These are phyloP conservation scores for Globisporangium alternatum DNA, from an alignment of 352 stramenopile species.

Conservation along the genomic window DNA sequence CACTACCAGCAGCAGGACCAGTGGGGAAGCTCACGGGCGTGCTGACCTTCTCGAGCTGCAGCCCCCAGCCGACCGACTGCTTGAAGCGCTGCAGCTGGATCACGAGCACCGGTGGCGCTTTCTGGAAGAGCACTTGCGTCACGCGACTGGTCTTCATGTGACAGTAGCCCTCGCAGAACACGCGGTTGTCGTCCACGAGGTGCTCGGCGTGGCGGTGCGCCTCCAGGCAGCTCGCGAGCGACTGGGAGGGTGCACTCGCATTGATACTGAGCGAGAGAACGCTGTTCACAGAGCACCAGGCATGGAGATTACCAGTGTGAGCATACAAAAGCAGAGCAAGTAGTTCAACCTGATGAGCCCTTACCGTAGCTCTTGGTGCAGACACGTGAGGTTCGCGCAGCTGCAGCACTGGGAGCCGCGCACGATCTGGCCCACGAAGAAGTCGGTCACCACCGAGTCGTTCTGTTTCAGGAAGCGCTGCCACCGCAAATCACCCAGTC, in stretches of 20 bases:
- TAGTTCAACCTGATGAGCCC: constrained; percentile 7
- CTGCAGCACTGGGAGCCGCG: constrained; percentile 71
- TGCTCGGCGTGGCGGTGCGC: constrained; percentile 52
- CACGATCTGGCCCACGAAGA: constrained; percentile 77
- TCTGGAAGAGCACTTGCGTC: constrained; percentile 73
- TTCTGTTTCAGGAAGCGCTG: constrained; percentile 55
- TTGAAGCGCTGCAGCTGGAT: constrained; percentile 75
- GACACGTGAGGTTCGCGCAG: constrained; percentile 68
- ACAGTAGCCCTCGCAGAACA: constrained; percentile 71
- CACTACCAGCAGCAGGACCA: constrained; percentile 2
- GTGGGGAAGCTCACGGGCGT: constrained; percentile 54
- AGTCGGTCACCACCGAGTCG: constrained; percentile 58
- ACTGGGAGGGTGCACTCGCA: constrained; percentile 34
- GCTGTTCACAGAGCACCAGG: constrained; percentile 22
- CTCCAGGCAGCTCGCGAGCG: constrained; percentile 52
- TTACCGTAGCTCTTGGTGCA: constrained; percentile 62
- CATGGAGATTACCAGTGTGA: background rate
- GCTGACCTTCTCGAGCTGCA: constrained; percentile 49
- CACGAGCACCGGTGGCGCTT: constrained; percentile 45
- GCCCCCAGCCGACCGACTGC: constrained; percentile 27
- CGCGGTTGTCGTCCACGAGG: constrained; percentile 57
- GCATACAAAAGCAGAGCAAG: background rate
- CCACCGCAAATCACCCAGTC: constrained; percentile 60
- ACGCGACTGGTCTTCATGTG: constrained; percentile 59
- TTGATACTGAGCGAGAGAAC: constrained; percentile 62